Evolutionary conservation across 2,329 filamentous ascomycete species (phyloP).

Genomic region (Clarireedia hainanense): DNA sequence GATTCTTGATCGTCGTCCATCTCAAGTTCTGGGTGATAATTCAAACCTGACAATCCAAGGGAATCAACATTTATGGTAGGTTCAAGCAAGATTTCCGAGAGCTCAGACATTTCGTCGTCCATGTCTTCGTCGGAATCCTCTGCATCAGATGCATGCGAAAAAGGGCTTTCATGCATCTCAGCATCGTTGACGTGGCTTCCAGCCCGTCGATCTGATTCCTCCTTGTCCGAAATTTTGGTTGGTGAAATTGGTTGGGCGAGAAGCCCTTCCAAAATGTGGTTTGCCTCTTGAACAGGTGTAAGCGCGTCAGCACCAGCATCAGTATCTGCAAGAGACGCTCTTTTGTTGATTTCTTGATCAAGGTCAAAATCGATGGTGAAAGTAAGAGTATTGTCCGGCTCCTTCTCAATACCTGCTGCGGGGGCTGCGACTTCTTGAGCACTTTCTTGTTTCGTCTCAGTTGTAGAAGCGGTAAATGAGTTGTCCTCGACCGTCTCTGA

Average conservation of each 20-base stretch:
- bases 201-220: background rate
- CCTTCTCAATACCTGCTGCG: no score
- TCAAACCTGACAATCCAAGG: background rate
- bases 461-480: background rate
- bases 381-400: no score
- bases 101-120: background rate
- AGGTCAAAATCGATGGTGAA: no score
- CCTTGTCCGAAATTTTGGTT: background rate
- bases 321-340: background rate
- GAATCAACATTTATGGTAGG: background rate
- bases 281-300: background rate
- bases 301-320: background rate
- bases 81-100: slow-evolving; percentile 1
- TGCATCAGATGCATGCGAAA: background rate
- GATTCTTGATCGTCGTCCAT: background rate
- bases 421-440: no score
- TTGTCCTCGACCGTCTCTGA: background rate
- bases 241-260: background rate
- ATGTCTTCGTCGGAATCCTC: background rate
- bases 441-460: no score
- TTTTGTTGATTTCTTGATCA: no score
- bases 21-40: background rate
- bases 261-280: background rate
- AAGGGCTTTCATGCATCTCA: background rate
- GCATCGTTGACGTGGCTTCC: background rate